A percentile compares a stretch with the other conserved stretches of the same genome.
phyloP scores from a whole-genome alignment of 257 asterid species.

The Galeopsis tetrahit region DNA sequence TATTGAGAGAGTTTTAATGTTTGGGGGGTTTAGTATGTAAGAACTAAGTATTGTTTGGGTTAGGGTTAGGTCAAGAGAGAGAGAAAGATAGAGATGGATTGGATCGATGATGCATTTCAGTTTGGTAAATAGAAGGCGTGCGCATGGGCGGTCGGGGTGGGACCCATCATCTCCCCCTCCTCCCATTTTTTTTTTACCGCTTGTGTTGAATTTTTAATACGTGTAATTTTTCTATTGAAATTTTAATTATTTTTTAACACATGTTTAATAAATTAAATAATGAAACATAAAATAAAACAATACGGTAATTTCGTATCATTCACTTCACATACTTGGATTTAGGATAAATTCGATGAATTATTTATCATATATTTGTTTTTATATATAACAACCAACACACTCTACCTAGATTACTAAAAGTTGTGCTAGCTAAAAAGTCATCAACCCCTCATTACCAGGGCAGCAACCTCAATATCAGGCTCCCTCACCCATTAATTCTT shows the following conservation, averaged over 20 bases:
- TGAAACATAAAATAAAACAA: too few relatives aligned
- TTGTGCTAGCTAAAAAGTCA: conserved; percentile 25
- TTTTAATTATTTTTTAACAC: too few relatives aligned
- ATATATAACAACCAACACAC: neutral
- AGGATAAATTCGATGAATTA: neutral
- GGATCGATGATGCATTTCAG: conserved; percentile 16
- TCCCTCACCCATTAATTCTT: neutral
- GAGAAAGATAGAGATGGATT: neutral
- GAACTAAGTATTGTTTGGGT: conserved; percentile 44
- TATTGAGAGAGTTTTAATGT: conserved; percentile 33
- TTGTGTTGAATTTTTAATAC: too few relatives aligned
- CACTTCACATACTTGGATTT: neutral
- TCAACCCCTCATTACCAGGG: neutral
- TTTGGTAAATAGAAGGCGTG: conserved; percentile 48
- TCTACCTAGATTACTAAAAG: conserved; percentile 27
- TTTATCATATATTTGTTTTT: neutral
- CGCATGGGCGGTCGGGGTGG: conserved; percentile 56
- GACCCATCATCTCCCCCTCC: conserved; percentile 34
- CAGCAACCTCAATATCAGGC: neutral
- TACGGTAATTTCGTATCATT: too few relatives aligned
- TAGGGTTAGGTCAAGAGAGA: conserved; percentile 63
- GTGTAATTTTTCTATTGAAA: too few relatives aligned
- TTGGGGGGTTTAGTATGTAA: conserved; percentile 41
- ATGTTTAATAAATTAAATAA: too few relatives aligned
- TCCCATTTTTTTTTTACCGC: neutral